Percentiles rank a stretch among this genome's conserved stretches.
Conservation (phyloP, 306 rosid genomes). For the Morella rubra region DNA sequence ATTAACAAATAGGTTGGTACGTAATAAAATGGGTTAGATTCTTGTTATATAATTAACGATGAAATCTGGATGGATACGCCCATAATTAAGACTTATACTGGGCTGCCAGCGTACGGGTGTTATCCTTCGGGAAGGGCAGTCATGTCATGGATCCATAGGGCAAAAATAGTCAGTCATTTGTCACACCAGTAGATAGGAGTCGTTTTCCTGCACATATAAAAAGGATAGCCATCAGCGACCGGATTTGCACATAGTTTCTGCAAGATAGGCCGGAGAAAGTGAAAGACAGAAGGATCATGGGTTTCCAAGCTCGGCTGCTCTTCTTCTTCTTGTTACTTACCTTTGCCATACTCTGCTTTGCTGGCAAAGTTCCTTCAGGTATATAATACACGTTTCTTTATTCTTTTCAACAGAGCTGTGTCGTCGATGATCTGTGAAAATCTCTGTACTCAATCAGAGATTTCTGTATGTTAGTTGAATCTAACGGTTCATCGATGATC, state of each 20-base stretch:
- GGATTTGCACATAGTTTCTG: background rate
- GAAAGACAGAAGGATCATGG: background rate
- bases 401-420: background rate
- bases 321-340: background rate
- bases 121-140: too few species aligned
- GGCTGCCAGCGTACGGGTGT: too few species aligned
- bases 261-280: background rate
- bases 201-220: background rate
- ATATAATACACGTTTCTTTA: background rate
- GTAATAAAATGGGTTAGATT: too few species aligned
- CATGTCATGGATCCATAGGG: too few species aligned
- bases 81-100: too few species aligned
- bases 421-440: background rate
- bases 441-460: too few species aligned
- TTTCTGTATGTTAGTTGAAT: too few species aligned
- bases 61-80: too few species aligned
- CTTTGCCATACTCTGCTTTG: background rate
- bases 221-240: background rate
- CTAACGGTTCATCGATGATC: background rate
- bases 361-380: constrained; percentile 1
- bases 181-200: too few species aligned
- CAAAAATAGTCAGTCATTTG: too few species aligned
- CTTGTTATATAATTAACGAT: too few species aligned
- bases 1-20: too few species aligned
- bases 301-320: background rate